Evolutionary conservation across 805 yeast genomes (phyloP).

Genomic region (Candida ovalis): DNA sequence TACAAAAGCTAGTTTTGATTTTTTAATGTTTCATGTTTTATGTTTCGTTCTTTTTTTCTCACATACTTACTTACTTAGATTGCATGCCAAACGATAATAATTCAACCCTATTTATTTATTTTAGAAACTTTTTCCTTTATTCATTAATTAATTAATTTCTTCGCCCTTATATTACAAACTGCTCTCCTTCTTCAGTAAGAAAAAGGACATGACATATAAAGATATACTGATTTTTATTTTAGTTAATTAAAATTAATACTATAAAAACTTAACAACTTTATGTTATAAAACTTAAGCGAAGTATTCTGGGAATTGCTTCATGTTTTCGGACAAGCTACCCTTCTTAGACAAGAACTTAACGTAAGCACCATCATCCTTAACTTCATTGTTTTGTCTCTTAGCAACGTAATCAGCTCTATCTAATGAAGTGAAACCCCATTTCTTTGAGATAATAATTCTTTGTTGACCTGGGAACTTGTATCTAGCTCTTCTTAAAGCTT

Average conservation of each 20-base stretch:
- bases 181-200: too few species aligned
- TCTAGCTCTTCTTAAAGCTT: slow-evolving; percentile 99
- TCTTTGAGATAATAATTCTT: slow-evolving; percentile 97
- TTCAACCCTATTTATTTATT: background rate
- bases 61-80: background rate
- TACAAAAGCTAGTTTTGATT: too few species aligned
- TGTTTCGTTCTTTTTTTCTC: background rate
- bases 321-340: slow-evolving; percentile 92
- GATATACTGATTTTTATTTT: background rate
- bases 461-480: slow-evolving; percentile 99
- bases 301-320: slow-evolving; percentile 89
- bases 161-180: too few species aligned
- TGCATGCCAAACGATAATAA: background rate
- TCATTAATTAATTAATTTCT: too few species aligned
- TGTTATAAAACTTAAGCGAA: slow-evolving; percentile 35
- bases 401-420: slow-evolving; percentile 95
- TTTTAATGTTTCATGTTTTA: background rate
- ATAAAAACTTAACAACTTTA: background rate
- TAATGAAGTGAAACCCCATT: slow-evolving; percentile 99
- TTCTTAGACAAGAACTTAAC: slow-evolving; percentile 96
- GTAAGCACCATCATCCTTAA: slow-evolving; percentile 99
- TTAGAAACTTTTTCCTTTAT: background rate
- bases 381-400: slow-evolving; percentile 96
- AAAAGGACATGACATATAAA: too few species aligned
- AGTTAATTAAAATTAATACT: slow-evolving; percentile 1